These are phyloP conservation scores for Acanthamoeba culbertsoni DNA, from an alignment of 208 protist genomes.

Conservation along the genomic window DNA sequence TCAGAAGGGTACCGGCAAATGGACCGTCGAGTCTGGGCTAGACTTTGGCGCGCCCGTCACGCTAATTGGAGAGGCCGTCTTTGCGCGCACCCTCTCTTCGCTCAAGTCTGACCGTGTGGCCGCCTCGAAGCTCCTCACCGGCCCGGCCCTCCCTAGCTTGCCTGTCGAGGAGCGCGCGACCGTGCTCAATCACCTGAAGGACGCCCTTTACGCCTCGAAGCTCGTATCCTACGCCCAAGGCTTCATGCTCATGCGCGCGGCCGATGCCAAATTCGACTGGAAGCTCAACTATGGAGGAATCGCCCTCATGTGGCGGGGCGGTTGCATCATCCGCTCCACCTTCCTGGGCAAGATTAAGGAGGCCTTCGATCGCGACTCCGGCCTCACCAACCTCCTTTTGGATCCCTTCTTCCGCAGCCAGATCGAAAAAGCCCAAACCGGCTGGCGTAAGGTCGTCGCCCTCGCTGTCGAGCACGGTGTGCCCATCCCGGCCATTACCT, in stretches of 20 bases:
- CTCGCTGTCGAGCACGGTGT: conserved; percentile 78
- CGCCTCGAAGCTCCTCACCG: neutral
- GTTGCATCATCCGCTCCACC: conserved; percentile 91
- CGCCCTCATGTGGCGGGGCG: conserved; percentile 90
- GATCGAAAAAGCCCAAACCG: conserved; percentile 68
- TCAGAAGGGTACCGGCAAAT: conserved; percentile 95
- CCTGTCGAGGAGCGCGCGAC: conserved; percentile 61
- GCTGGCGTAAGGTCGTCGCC: conserved; percentile 79
- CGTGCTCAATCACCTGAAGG: conserved; percentile 78
- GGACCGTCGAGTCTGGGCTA: conserved; percentile 84
- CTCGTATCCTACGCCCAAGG: conserved; percentile 87
- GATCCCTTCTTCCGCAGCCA: conserved; percentile 83
- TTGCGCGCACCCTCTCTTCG: conserved; percentile 89
- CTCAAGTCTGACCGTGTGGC: conserved; percentile 82
- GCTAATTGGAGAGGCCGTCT: conserved; percentile 92
- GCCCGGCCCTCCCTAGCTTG: neutral
- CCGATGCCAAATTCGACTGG: neutral
- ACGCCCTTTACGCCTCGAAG: conserved; percentile 82
- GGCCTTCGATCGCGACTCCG: conserved; percentile 82
- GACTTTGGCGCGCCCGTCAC: conserved; percentile 90
- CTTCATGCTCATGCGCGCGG: conserved; percentile 82
- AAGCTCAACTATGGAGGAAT: conserved; percentile 65
- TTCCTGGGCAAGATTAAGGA: conserved; percentile 87
- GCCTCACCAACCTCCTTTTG: conserved; percentile 80
- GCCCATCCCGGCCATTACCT: conserved; percentile 82